phyloP scores from a whole-genome alignment of 1,139 yeast genomes.

The Zygosaccharomyces pseudobailii region DNA sequence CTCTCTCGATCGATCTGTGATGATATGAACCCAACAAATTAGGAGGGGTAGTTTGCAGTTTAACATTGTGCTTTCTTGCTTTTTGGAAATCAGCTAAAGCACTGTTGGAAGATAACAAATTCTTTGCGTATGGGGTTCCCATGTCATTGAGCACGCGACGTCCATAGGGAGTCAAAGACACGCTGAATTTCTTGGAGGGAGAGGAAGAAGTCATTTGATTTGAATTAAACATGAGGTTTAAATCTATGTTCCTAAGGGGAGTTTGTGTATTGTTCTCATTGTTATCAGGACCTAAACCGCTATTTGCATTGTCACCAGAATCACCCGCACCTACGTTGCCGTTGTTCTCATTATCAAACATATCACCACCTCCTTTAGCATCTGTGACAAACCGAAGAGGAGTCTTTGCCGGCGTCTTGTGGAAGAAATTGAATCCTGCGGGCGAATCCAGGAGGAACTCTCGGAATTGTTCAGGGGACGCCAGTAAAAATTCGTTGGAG shows the following conservation, averaged over 20 bases:
- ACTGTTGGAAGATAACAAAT: slow-evolving; percentile 27
- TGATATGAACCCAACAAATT: slow-evolving; percentile 2
- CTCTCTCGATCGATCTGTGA: neutral
- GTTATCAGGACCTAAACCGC: neutral
- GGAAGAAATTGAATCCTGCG: slow-evolving; percentile 29
- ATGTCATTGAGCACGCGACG: slow-evolving; percentile 28
- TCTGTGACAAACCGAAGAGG: slow-evolving; percentile 28
- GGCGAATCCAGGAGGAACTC: slow-evolving; percentile 35
- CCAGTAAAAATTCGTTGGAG: slow-evolving; percentile 29
- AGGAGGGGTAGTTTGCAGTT: slow-evolving; percentile 14
- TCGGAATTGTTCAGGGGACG: slow-evolving; percentile 33
- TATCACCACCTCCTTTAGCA: slow-evolving; percentile 5
- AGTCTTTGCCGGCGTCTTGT: slow-evolving; percentile 34
- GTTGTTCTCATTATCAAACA: neutral
- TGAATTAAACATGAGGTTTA: slow-evolving; percentile 31
- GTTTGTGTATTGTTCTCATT: slow-evolving; percentile 15
- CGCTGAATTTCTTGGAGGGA: slow-evolving; percentile 27
- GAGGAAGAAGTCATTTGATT: slow-evolving; percentile 23
- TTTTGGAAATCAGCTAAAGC: slow-evolving; percentile 34
- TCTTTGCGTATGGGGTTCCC: slow-evolving; percentile 29
- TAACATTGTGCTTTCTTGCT: slow-evolving; percentile 28
- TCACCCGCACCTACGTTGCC: slow-evolving; percentile 3
- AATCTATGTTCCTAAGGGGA: slow-evolving; percentile 31
- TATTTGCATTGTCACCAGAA: neutral
- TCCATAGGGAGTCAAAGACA: slow-evolving; percentile 33